Evolutionary conservation across 345 rosid genomes (phyloP).

Genomic region (Heritiera fomes): DNA sequence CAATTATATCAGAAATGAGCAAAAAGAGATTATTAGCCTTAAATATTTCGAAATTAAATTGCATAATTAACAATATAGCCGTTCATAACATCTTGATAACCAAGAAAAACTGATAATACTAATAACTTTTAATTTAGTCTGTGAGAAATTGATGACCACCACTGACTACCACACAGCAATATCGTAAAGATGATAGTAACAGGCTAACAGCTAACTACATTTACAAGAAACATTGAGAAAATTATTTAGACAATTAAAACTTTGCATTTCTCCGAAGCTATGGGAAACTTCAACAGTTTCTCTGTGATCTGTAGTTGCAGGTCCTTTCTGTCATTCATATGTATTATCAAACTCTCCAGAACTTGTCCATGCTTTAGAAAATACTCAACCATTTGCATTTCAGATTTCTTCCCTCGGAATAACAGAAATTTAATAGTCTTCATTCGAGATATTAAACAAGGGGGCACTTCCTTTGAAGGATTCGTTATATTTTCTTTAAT

Average conservation of each 20-base stretch:
- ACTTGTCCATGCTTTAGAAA: background rate
- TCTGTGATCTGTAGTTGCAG: background rate
- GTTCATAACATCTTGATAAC: too few species aligned
- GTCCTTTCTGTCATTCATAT: background rate
- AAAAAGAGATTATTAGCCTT: too few species aligned
- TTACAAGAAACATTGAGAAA: background rate
- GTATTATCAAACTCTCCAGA: background rate
- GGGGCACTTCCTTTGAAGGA: background rate
- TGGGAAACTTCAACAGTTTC: background rate
- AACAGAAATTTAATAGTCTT: background rate
- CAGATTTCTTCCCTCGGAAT: background rate
- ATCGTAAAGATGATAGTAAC: too few species aligned
- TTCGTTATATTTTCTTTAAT: background rate
- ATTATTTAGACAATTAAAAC: background rate
- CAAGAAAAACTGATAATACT: too few species aligned
- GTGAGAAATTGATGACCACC: too few species aligned
- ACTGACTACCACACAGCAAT: too few species aligned
- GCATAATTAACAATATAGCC: too few species aligned
- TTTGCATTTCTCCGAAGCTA: background rate
- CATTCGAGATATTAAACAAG: background rate
- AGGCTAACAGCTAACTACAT: background rate
- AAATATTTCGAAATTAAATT: too few species aligned
- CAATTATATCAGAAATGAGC: too few species aligned
- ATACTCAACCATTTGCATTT: background rate
- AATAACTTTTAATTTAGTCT: too few species aligned